Base-by-base conservation (phyloP, 345 rosid genomes). In the Camelina neglecta region DNA sequence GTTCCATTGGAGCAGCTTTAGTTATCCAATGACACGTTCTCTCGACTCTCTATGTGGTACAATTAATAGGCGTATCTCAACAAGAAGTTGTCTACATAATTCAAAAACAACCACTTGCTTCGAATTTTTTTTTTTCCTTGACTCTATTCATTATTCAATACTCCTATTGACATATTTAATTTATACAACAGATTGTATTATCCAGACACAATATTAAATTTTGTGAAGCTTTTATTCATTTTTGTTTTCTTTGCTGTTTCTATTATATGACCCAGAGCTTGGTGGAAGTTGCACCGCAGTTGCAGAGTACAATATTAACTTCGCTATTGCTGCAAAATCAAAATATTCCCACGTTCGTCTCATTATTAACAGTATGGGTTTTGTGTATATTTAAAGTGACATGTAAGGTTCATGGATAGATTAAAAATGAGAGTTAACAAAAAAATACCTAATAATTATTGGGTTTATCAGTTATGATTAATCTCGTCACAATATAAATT, bases 271-370 rank as follows among this genome's bases (percentile, higher is more conserved):
- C 38, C 63, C 50, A 38, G 45, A 76, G 60, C 45, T 64, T 63
- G 80, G 75, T 76, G 60, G 75, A 38, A 70, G 75, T 70, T 76
- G 47, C 66, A 63, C 0, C 11, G 54, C 24, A 49, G 11, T 16
- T 54, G 41, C 50, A 65, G 31, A 24, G 74, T 68, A 53, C 63
- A 60, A 29, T 8, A 61, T 61, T 69, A 54, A 69, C 33, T 33
- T 70, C 44, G 63, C 42, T 1, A 69, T 35, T 44, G 44, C 36
- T 3, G 23, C 39, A 69, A 60, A 7, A 53, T 23, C 18, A 38
- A 53, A 73, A 45, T 1, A 11, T 3, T 13, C 47, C 33, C 80
- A 76, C 71, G 75, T 76, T 54, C 50, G 12, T 42, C 21, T 60
- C 57, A 41, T 44, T 69, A 54, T 23, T 44, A 55, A 45, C 51